Conservation (phyloP, 164 flowering plant species). For the Piper betle region DNA sequence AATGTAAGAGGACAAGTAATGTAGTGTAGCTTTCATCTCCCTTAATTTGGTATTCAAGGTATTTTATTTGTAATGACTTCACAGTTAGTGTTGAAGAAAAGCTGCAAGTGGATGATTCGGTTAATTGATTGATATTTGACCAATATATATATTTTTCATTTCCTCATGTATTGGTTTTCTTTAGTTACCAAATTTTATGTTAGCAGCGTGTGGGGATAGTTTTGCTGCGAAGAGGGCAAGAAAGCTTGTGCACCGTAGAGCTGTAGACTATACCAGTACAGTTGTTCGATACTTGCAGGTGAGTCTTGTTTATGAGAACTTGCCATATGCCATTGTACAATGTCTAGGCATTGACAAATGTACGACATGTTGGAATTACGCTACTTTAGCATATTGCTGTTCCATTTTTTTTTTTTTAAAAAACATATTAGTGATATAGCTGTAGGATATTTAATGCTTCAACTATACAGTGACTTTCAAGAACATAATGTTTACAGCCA, state of each 20-base stretch:
- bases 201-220: conserved; percentile 66
- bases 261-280: conserved; percentile 97
- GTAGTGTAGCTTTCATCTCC: no score
- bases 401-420: background rate
- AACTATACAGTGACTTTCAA: no score
- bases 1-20: no score
- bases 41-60: no score
- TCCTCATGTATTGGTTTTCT: background rate
- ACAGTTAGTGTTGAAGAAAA: no score
- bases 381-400: no score
- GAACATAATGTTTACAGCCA: no score
- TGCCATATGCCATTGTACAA: background rate
- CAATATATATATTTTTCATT: background rate
- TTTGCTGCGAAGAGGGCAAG: conserved; percentile 89
- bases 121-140: background rate
- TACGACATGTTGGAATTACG: background rate
- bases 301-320: conserved; percentile 1
- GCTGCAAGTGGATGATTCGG: no score
- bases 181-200: background rate
- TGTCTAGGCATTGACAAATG: no score
- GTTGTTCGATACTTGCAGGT: conserved; percentile 94
- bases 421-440: background rate
- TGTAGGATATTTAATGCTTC: no score
- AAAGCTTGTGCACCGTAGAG: conserved; percentile 82
- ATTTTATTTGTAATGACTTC: no score